phyloP scores from a whole-genome alignment of 1,284 basidiomycete species.

The Ceraceosorus guamensis region DNA sequence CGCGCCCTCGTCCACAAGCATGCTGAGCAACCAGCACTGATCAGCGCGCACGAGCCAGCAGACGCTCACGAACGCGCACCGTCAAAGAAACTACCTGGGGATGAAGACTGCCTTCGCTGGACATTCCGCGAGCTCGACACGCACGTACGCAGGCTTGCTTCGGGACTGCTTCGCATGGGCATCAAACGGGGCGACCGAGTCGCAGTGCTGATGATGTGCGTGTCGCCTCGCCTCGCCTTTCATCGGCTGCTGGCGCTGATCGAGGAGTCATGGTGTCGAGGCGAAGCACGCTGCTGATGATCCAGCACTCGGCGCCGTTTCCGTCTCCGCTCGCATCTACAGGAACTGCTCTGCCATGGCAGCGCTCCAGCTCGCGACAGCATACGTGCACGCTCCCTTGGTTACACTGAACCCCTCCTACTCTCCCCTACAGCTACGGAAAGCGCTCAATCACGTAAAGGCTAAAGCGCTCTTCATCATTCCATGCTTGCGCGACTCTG shows the following conservation, averaged over 20 bases:
- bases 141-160: constrained; percentile 62
- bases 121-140: constrained; percentile 64
- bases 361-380: constrained; percentile 72
- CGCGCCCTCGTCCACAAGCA: constrained; percentile 56
- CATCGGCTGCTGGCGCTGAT: no score
- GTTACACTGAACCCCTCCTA: constrained; percentile 78
- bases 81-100: neutral
- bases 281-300: neutral
- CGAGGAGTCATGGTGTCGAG: neutral
- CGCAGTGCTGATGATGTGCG: constrained; percentile 64
- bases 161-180: constrained; percentile 61
- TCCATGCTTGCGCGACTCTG: constrained; percentile 52
- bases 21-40: constrained; percentile 58
- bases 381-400: constrained; percentile 68
- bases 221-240: neutral
- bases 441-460: constrained; percentile 59
- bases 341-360: constrained; percentile 61
- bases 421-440: constrained; percentile 62
- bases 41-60: constrained; percentile 60
- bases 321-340: neutral
- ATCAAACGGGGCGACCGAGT: constrained; percentile 71
- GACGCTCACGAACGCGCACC: constrained; percentile 55
- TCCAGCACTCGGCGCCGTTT: neutral
- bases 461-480: constrained; percentile 68
- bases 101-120: constrained; percentile 63